These are phyloP conservation scores for Ceratobasidium sp. DNA, from an alignment of 1,284 basidiomycete genomes.

Conservation along the genomic window DNA sequence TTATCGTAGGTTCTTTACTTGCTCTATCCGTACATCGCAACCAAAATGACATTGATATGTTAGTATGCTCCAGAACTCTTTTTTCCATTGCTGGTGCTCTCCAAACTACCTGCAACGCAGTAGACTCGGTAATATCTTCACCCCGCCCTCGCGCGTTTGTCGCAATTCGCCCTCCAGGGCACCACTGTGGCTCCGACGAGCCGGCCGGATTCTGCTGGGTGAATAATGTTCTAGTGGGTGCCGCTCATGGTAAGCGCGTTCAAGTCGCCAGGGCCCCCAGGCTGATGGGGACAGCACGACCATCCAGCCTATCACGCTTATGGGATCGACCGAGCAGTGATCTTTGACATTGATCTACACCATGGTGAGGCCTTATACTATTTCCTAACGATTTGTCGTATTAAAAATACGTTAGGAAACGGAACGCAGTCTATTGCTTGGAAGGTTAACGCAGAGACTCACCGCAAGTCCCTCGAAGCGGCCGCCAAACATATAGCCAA, in stretches of 20 bases:
- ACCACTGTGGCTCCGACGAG: slow-evolving; percentile 88
- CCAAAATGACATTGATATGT: neutral
- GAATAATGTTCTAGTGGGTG: slow-evolving; percentile 91
- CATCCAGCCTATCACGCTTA: slow-evolving; percentile 80
- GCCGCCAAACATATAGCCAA: slow-evolving; percentile 53
- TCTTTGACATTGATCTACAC: slow-evolving; percentile 76
- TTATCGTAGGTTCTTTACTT: slow-evolving; percentile 69
- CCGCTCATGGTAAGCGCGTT: slow-evolving; percentile 78
- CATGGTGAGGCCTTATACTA: slow-evolving; percentile 1
- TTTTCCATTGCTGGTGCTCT: slow-evolving; percentile 80
- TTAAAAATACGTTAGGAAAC: slow-evolving; percentile 65
- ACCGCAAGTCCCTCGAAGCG: slow-evolving; percentile 70
- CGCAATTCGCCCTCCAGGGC: slow-evolving; percentile 86
- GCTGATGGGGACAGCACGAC: neutral
- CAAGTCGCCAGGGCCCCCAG: slow-evolving; percentile 14
- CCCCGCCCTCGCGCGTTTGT: slow-evolving; percentile 73
- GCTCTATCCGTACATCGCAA: slow-evolving; percentile 7
- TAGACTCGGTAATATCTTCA: slow-evolving; percentile 62
- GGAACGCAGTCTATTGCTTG: slow-evolving; percentile 93
- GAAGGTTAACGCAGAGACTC: slow-evolving; percentile 91
- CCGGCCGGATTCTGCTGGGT: slow-evolving; percentile 95
- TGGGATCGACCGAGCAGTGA: slow-evolving; percentile 80
- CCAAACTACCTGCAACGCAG: slow-evolving; percentile 85
- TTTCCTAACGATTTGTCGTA: neutral
- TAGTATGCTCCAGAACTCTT: slow-evolving; percentile 77